These are phyloP conservation scores for Nepenthes gracilis DNA, from an alignment of 148 eudicot species.

Conservation along the genomic window DNA sequence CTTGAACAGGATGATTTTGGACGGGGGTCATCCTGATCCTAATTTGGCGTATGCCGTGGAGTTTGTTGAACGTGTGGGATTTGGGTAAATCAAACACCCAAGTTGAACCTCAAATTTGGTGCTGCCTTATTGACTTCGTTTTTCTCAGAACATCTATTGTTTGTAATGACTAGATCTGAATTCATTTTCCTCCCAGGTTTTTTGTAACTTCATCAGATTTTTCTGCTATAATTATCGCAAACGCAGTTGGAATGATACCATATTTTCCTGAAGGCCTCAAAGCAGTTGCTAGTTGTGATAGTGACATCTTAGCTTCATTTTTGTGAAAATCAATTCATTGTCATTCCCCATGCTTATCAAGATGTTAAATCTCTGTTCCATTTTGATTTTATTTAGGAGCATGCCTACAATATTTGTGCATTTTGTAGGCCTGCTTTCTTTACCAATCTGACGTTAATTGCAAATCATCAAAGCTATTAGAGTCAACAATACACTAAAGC, in stretches of 20 bases:
- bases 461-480: no score
- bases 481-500: no score
- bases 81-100: slow-evolving; percentile 49
- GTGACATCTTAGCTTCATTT: slow-evolving; percentile 6
- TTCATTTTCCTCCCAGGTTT: slow-evolving; percentile 47
- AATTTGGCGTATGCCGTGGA: slow-evolving; percentile 95
- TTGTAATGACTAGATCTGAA: background rate
- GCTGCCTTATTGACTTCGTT: slow-evolving; percentile 73
- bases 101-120: slow-evolving; percentile 86
- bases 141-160: background rate
- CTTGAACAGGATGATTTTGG: slow-evolving; percentile 82
- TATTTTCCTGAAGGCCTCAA: slow-evolving; percentile 90
- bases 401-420: slow-evolving; percentile 51
- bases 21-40: slow-evolving; percentile 96
- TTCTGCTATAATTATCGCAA: slow-evolving; percentile 96
- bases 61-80: slow-evolving; percentile 86
- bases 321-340: background rate
- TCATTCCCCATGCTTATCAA: background rate
- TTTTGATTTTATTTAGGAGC: slow-evolving; percentile 45
- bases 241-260: slow-evolving; percentile 85
- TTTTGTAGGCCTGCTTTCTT: no score
- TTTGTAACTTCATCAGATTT: slow-evolving; percentile 98
- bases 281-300: slow-evolving; percentile 83
- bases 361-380: background rate
- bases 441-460: no score